A percentile compares a stretch with the other conserved stretches of the same genome.
phyloP scores from a whole-genome alignment of 768 basidiomycete genomes.

The Auriscalpium vulgare region DNA sequence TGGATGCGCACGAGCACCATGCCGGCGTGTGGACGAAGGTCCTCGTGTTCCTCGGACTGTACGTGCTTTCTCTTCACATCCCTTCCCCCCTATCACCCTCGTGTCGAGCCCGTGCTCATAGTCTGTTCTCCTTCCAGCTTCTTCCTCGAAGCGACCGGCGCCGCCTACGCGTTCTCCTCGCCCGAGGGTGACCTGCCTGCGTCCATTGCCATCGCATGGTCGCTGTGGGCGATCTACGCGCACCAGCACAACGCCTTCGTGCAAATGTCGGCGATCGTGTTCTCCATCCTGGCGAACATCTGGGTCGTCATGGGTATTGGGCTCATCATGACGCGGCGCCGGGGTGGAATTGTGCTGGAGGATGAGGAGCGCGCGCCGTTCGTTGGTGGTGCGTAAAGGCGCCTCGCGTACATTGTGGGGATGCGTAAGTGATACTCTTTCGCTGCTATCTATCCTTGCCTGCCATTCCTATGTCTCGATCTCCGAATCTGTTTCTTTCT shows the following conservation, averaged over 20 bases:
- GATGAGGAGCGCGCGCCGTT: constrained; percentile 90
- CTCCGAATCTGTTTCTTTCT: too few species aligned
- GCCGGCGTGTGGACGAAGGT: constrained; percentile 91
- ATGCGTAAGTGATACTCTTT: too few species aligned
- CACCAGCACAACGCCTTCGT: constrained; percentile 71
- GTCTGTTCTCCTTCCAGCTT: constrained; percentile 37
- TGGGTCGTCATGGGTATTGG: constrained; percentile 79
- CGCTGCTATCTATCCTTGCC: too few species aligned
- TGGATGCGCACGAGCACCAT: constrained; percentile 50
- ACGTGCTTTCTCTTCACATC: constrained; percentile 22
- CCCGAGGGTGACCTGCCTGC: constrained; percentile 90
- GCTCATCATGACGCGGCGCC: constrained; percentile 31
- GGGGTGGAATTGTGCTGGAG: constrained; percentile 50
- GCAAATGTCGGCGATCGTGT: constrained; percentile 83
- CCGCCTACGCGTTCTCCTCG: constrained; percentile 90
- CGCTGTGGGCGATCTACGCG: constrained; percentile 88
- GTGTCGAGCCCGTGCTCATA: not conserved
- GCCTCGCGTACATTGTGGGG: too few species aligned
- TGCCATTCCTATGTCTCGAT: too few species aligned
- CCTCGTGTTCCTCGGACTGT: constrained; percentile 90
- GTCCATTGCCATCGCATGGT: constrained; percentile 85
- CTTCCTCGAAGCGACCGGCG: constrained; percentile 88
- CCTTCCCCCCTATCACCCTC: not conserved
- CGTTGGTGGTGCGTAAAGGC: constrained; percentile 33
- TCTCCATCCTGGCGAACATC: constrained; percentile 76